phyloP scores from a whole-genome alignment of 1,139 yeast genomes.

The Yamadazyma triangularis region DNA sequence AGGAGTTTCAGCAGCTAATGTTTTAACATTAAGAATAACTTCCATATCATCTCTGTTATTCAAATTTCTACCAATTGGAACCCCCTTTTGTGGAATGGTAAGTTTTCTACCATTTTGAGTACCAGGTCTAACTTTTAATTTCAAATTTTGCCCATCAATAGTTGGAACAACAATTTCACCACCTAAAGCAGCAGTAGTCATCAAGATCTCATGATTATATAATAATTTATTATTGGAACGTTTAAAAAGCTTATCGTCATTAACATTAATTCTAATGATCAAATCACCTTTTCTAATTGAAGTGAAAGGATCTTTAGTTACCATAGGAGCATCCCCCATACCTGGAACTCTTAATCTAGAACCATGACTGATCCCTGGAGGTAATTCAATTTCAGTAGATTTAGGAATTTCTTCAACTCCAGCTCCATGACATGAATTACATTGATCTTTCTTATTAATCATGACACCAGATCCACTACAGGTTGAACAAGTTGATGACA shows the following conservation, averaged over 20 bases:
- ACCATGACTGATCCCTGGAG: conserved; percentile 87
- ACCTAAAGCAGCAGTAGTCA: conserved; percentile 96
- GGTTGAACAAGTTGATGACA: conserved; percentile 86
- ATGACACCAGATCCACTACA: conserved; percentile 90
- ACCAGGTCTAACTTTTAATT: conserved; percentile 81
- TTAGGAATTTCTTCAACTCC: conserved; percentile 74
- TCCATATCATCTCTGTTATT: conserved; percentile 76
- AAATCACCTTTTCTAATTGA: conserved; percentile 78
- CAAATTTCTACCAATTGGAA: conserved; percentile 60
- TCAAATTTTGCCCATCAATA: conserved; percentile 67
- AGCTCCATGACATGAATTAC: conserved; percentile 80
- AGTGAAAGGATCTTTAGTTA: conserved; percentile 62
- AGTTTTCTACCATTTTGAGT: conserved; percentile 75
- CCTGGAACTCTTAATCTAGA: conserved; percentile 79
- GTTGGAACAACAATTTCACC: conserved; percentile 89
- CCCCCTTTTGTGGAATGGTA: conserved; percentile 83
- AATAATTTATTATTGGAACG: conserved; percentile 64
- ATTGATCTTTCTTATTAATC: conserved; percentile 64
- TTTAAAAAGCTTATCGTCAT: conserved; percentile 65
- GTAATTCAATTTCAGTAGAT: conserved; percentile 74
- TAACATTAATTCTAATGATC: conserved; percentile 73
- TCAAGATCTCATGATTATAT: conserved; percentile 64
- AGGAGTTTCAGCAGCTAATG: conserved; percentile 74
- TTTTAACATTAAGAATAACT: conserved; percentile 67
- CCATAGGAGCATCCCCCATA: conserved; percentile 85